Base-by-base conservation (phyloP, 176 grass and related monocot genomes). In the Cymbopogon citratus region DNA sequence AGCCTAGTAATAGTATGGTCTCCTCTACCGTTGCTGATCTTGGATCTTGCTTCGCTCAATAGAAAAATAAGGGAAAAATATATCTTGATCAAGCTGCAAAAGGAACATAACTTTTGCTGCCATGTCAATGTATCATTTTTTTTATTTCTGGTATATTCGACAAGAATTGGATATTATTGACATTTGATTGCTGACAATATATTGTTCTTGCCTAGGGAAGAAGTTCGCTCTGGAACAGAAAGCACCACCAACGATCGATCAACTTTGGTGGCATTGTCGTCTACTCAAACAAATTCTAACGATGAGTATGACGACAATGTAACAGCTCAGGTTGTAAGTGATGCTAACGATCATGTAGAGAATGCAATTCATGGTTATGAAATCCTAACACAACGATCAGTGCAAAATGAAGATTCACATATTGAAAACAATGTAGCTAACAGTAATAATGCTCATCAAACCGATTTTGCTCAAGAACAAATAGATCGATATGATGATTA, bases 161-260 rank as follows among this genome's bases (percentile, higher is more conserved):
- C n/a, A n/a, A n/a, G n/a, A n/a, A n/a, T n/a, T 7, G 0, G 7
- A 59, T 31, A 21, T 33, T 61, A 28, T 52, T 51, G 26, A 51
- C 0, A 31, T 76, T 38, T 82, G 80, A 45, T 44, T 78, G 14
- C 66, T 91, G 61, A 88, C 74, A 85, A 41, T 73, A 61, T 33
- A 24, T 81, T 81, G 31, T 90, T 92, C 25, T 83, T 71, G 85
- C 88, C 72, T 90, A 97, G 94, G 91, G 94, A 97, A 92, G 91
- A 87, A 82, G 73, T 83, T 83, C 40, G 36, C 71, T 76, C 59
- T 39, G 62, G 73, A 81, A 49, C 82, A 75, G 88, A 91, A 81
- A 69, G 28, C 60, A 62, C 48, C 26, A 33, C 63, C 41, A 65
- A 2, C 45, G 67, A 54, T 70, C 74, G 87, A 66, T 64, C 80